Base-by-base conservation (phyloP, 306 rosid genomes). In the Medicago ruthenica region DNA sequence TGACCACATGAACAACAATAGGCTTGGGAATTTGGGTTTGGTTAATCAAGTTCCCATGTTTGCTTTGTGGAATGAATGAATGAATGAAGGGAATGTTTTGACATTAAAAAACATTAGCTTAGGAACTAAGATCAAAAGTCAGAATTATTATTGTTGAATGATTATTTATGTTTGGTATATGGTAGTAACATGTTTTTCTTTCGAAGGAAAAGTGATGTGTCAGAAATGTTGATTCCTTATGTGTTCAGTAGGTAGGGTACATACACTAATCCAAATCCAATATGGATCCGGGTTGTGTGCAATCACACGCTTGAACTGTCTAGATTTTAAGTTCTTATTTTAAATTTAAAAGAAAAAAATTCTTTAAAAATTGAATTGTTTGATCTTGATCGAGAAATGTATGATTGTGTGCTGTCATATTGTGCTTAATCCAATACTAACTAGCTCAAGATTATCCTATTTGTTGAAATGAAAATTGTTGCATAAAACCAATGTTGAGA, bases 31-130 rank as follows among this genome's bases (percentile, higher is more conserved):
- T 77, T 76, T 85, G 68, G 92, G 85, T 34, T 65, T 92, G 84
- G 96, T 79, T 85, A 93, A 88, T 83, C 92, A 85, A 74, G 92
- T 81, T 71, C 92, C 97, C 0, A 77, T 89, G 90, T 95, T 95
- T 87, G 96, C 97, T 39, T 73, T 95, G 72, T 92, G 97, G 97
- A 90, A 88, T 69, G 96, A 88, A 63, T 86, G 80, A 24, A 24
- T 60, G 42, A 77, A 18, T 55, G 61, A 18, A 7, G 18, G 36
- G 63, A 17, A 16, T 11, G 18, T 41, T 18, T 45, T 44, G 37
- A 64, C 44, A 31, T 48, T 12, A 3, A 48, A 24, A 58, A 58
- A 69, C 40, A 70, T 71, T 76, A 77, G 79, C 76, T 47, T 77
- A 77, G 82, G 57, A 45, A 63, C 71, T 81, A 76, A 40, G 81